A percentile compares a stretch with the other conserved stretches of the same genome.
phyloP scores from a whole-genome alignment of 176 grass and related monocot species.

The Oryza glumipatula region DNA sequence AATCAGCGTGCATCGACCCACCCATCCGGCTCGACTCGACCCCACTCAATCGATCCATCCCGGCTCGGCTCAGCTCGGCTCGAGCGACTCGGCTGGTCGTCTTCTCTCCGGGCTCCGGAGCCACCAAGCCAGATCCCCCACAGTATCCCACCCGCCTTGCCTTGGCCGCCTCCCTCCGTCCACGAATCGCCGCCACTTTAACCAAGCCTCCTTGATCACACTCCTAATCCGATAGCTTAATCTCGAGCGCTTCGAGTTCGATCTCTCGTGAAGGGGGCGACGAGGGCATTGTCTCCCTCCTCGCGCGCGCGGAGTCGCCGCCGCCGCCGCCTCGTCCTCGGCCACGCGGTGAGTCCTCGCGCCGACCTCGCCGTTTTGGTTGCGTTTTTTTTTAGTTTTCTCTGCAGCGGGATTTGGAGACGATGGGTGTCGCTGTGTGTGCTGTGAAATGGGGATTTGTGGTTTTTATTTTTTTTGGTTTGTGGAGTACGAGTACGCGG shows the following conservation, averaged over 20 bases:
- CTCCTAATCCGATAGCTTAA: slow-evolving; percentile 11
- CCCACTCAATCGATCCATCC: not conserved
- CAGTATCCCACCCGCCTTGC: not conserved
- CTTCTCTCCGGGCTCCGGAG: not conserved
- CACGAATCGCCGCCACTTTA: not conserved
- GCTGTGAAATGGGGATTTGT: not conserved
- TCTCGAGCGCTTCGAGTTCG: not conserved
- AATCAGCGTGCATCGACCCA: not conserved
- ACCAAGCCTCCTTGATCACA: not conserved
- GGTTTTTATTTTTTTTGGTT: not conserved
- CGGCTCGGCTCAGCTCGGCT: not conserved
- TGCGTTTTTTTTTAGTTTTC: not conserved
- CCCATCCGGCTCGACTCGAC: not conserved
- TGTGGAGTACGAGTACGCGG: not conserved
- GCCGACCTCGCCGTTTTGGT: not conserved
- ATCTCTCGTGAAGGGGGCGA: not conserved
- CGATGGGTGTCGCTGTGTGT: not conserved
- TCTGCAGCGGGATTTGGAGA: not conserved
- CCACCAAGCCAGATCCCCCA: slow-evolving; percentile 14
- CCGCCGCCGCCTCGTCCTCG: not conserved
- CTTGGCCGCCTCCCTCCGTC: not conserved
- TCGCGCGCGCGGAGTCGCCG: not conserved
- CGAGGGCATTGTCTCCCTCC: not conserved
- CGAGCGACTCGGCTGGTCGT: slow-evolving; percentile 19
- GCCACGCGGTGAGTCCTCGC: not conserved